A percentile compares a stretch with the other conserved stretches of the same genome.
These are phyloP conservation scores for Blastocystis sp. DNA, from an alignment of 352 stramenopile genomes.

Conservation along the genomic window DNA sequence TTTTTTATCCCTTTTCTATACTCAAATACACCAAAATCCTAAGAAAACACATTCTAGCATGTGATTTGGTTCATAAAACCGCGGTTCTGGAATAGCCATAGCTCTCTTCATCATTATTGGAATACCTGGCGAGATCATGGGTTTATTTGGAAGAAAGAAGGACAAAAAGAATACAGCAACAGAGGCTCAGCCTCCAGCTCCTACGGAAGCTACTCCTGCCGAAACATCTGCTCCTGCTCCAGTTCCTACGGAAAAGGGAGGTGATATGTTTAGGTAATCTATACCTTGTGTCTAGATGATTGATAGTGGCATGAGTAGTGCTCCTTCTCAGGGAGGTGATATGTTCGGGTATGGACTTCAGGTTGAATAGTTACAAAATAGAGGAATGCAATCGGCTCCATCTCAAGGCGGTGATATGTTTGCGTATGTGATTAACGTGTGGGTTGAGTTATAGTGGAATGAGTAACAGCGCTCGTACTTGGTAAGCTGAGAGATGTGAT, in stretches of 20 bases:
- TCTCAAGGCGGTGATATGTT: slow-evolving; percentile 52
- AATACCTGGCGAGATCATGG: neutral
- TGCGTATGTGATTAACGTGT: slow-evolving; percentile 5
- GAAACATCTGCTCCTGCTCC: slow-evolving; percentile 18
- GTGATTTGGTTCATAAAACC: too few species aligned
- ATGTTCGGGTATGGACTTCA: slow-evolving; percentile 20
- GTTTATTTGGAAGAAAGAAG: slow-evolving; percentile 37
- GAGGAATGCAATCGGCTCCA: slow-evolving; percentile 27
- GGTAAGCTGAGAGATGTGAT: neutral
- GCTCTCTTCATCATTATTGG: neutral
- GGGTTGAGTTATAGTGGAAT: slow-evolving; percentile 45
- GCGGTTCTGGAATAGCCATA: too few species aligned
- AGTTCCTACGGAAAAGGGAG: neutral
- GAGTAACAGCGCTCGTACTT: neutral
- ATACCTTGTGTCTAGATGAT: neutral
- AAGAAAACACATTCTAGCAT: too few species aligned
- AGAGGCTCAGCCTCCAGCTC: neutral
- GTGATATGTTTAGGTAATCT: slow-evolving; percentile 53
- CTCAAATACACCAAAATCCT: too few species aligned
- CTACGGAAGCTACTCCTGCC: neutral
- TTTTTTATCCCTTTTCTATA: too few species aligned
- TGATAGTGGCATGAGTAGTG: slow-evolving; percentile 51
- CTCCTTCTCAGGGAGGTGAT: slow-evolving; percentile 38
- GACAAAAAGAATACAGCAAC: slow-evolving; percentile 22
- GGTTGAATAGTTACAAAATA: neutral